Base-by-base conservation (phyloP, 1,139 yeast species). In the Suhomyces atakaporum region DNA sequence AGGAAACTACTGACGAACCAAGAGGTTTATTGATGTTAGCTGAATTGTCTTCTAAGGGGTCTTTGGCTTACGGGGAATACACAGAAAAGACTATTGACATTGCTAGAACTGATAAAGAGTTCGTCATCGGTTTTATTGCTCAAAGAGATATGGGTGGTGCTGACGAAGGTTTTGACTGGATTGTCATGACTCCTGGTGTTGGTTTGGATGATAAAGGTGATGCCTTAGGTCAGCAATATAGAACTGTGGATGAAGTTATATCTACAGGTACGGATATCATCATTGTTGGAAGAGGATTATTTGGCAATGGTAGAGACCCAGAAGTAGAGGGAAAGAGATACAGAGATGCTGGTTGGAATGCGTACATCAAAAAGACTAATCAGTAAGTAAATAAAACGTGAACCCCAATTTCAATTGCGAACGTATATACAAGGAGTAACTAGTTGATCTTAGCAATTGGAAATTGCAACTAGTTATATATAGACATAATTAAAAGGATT, bases 151-250 rank as follows among this genome's bases (percentile, higher is more conserved):
- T 89, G 90, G 89, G 87, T 21, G 94, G 92, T 11, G 66, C 73
- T 34, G 84, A 79, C 3, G 90, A 82, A 56, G 92, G 89, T 0
- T 89, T 84, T 53, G 98, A 92, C 63, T 94, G 97, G 96, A 66
- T 94, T 36, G 78, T 89, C 39, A 81, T 94, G 90, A 92, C 98
- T 1, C 99, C 99, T 0, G 99, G 99, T 42, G 98, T 94, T 29
- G 97, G 97, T 2, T 73, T 94, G 41, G 98, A 90, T 57, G 97
- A 90, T 55, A 92, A 84, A 62, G 97, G 97, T n/a, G 99, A 92
- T 60, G 81, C 81, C 1, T 73, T 92, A 44, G 99, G 99, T 15
- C 99, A 94, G 64, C 98, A 92, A 63, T 94, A 94, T 63, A 76
- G 98, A 60, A 80, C 96, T 6, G 98, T 92, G 3, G 80, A 79